Evolutionary conservation across 768 basidiomycete species (phyloP), one percentile per base, ranked within the genome.

Genomic region (Kockovaella imperatae): DNA sequence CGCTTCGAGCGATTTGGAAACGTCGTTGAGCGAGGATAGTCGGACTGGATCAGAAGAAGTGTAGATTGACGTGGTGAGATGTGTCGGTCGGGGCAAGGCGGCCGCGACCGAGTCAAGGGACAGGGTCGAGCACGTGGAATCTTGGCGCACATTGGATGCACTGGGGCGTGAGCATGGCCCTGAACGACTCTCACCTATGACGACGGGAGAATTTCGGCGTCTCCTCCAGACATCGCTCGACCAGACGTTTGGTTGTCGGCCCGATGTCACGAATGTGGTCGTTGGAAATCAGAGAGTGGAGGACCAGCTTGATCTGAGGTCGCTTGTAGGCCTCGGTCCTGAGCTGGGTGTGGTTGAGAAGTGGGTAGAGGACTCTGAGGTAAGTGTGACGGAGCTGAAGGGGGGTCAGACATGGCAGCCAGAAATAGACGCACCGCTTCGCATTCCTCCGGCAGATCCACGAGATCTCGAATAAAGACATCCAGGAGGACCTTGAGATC

Each of bases 401-500:
- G 4, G 35, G 21, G 43, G 31, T n/a, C 20, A 4, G 23, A 38
- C 23, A 52, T 38, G 36, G 23, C 23, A 11, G 5, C 17, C 20
- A 24, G 13, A 11, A 21, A 30, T 13, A 26, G 5, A 78, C 86
- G 45, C 49, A 93, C 87, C 56, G 89, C 85, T 74, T 96, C 90
- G 50, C 82, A 83, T 28, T 95, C 90, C 50, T 96, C 90, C 56
- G 89, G 90, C 17, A 99, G 73, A 67, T 99, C 84, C 13, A 80
- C 79, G 41, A 99, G 74, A 68, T 96, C 93, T 31, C 95, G 81
- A n/a, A 99, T 77, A 62, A 99, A 96, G 1, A 99, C 95, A 60
- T 99, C 95, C 11, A 99, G 88, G 13, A 99, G 76, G 3, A 99
- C 95, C 59, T 87, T 80, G 26, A 99, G 76, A 61, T 99, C 95